These are phyloP conservation scores for Phyllostachys edulis DNA, from an alignment of 176 grass and related monocot genomes.

Conservation along the genomic window DNA sequence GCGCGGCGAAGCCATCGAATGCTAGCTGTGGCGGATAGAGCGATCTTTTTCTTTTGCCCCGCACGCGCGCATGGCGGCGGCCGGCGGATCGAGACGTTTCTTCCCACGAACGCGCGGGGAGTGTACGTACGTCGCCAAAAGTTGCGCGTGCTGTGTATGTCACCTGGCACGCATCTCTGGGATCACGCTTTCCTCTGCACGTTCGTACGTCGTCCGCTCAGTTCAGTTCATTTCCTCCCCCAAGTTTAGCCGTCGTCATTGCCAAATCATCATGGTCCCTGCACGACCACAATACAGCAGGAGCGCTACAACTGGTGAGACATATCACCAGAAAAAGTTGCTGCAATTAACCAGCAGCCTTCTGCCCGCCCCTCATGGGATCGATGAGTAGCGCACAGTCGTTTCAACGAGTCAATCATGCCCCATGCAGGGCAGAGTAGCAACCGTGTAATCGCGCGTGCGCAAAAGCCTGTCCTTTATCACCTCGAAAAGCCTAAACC, in stretches of 20 bases:
- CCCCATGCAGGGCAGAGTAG: background rate
- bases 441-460: slow-evolving; percentile 31
- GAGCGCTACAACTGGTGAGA: too few species aligned
- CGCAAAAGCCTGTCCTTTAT: slow-evolving; percentile 35
- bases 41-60: background rate
- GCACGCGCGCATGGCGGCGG: background rate
- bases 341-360: background rate
- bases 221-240: background rate
- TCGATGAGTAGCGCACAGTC: background rate
- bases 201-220: background rate
- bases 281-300: background rate
- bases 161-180: background rate
- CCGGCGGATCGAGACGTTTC: background rate
- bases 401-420: slow-evolving; percentile 45
- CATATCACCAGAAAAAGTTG: background rate
- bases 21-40: background rate
- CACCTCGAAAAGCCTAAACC: slow-evolving; percentile 41
- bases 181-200: background rate
- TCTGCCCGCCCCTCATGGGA: background rate
- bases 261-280: background rate
- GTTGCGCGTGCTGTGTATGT: background rate
- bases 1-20: background rate
- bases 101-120: background rate
- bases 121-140: background rate
- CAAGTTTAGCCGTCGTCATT: background rate